Evolutionary conservation across 352 stramenopile species (phyloP).

Genomic region (Phytophthora brassicae): DNA sequence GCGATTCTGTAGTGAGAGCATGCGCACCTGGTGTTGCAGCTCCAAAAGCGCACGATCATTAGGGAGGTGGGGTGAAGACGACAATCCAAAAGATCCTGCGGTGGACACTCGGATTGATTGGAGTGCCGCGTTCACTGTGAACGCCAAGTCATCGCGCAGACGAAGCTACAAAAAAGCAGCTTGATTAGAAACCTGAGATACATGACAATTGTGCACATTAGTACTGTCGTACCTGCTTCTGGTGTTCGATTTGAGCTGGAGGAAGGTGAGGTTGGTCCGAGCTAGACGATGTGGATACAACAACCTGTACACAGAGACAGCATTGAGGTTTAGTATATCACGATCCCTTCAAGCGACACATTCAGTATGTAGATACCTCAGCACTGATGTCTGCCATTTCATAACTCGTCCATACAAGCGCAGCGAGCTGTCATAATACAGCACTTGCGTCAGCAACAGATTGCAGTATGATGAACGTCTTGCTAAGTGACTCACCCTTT

Average conservation of each 20-base stretch:
- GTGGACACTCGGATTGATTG: slow-evolving; percentile 65
- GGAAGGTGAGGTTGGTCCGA: slow-evolving; percentile 55
- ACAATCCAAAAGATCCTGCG: neutral
- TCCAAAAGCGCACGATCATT: slow-evolving; percentile 40
- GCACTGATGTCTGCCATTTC: slow-evolving; percentile 56
- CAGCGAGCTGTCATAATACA: slow-evolving; percentile 40
- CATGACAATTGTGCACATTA: neutral
- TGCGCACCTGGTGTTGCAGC: slow-evolving; percentile 61
- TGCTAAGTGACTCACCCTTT: slow-evolving; percentile 35
- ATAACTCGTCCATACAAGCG: slow-evolving; percentile 67
- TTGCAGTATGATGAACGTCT: neutral
- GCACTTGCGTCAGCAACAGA: neutral
- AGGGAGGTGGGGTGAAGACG: slow-evolving; percentile 15
- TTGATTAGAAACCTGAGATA: slow-evolving; percentile 1
- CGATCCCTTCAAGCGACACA: neutral
- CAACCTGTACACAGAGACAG: slow-evolving; percentile 31
- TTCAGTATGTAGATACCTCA: slow-evolving; percentile 39
- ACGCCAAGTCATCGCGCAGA: slow-evolving; percentile 71
- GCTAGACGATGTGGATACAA: slow-evolving; percentile 54
- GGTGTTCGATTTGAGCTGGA: slow-evolving; percentile 62
- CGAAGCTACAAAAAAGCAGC: slow-evolving; percentile 41
- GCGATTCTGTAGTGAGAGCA: slow-evolving; percentile 67
- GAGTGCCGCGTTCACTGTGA: slow-evolving; percentile 78
- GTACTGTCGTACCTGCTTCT: slow-evolving; percentile 55
- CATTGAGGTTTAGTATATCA: neutral